Evolutionary conservation across 495 filamentous ascomycete genomes (phyloP), one percentile per base, ranked within the genome.

Genomic region (Aspergillus carlsbadensis): DNA sequence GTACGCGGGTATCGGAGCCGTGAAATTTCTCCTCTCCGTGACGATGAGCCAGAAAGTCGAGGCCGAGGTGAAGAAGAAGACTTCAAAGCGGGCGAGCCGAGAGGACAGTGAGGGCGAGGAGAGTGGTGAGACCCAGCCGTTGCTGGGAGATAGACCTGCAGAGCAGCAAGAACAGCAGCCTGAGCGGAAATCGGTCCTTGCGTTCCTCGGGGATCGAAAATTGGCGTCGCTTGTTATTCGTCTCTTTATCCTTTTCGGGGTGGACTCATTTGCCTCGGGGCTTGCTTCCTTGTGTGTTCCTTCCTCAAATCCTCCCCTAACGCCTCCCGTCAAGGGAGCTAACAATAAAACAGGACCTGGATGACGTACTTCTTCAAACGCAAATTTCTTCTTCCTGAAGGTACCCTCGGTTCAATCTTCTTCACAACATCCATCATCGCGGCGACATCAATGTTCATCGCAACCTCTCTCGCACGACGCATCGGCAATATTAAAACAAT

Each of bases 401-500:
- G 85, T 2, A 74, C 77, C n/a, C 82, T 94, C 10, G 89, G 89
- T 24, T 82, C 80, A 10, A 77, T 92, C 8, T 88, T 89, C 66
- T 84, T 85, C 48, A 77, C 75, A 7, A 85, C 84, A 2, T 84
- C 81, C 65, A 78, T 91, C 56, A 79, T 91, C 46, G 71, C 86
- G 2, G 84, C 89, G 0, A 66, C 82, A 2, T 87, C 86, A 5
- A 89, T 85, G 62, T 75, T 93, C 3, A 81, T 92, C 33, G 84
- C 89, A 3, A 85, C 88, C 0, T 87, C 90, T 1, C 80, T 96
- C 55, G 81, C 90, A 4, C 85, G 86, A 53, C 79, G 85, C 36
- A 84, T 95, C 40, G 92, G 92, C 0, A 81, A 92, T 31, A 80
- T 96, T 63, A 87, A 82, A 72, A 91, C 90, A 7, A 96, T 96